Evolutionary conservation across 208 protist species (phyloP), one percentile per base, ranked within the genome.

Genomic region (Leishmania major): DNA sequence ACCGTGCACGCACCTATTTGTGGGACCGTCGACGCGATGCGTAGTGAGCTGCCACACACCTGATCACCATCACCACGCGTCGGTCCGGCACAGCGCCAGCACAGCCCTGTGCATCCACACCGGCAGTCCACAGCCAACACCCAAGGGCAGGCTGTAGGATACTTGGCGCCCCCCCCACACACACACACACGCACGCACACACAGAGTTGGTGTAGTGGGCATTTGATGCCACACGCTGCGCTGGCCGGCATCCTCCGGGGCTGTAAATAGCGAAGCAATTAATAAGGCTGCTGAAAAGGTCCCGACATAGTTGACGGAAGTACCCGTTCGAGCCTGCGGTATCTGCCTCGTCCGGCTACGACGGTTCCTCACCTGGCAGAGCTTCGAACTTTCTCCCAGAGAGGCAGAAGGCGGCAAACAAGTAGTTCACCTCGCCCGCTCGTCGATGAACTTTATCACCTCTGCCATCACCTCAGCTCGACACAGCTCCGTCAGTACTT

Each of bases 401-500:
- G 69, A 73, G 8, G 15, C 35, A 71, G 31, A 64, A 51, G 5
- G 28, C 35, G 13, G 59, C 28, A 62, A 15, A 15, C 1, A 28
- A 76, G 43, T 31, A n/a, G 15, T 25, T 76, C 72, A 76, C 31
- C 3, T 45, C 51, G 62, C 72, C 60, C 83, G 84, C 73, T 84
- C 66, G 35, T 80, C 78, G n/a, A 91, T 79, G 85, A 95, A 96
- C 1, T 83, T 71, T 66, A 90, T 67, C n/a, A 96, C 80, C 7
- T 93, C 93, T 15, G 80, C 57, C 75, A 95, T 47, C 22, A 96
- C 93, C 31, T 91, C 69, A 37, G 81, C 57, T 43, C 90, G 82
- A 76, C 82, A 85, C 40, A 92, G 69, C 83, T 96, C 91, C 25
- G 89, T 94, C 35, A 96, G 78, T 53, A 96, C 89, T 78, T 96